Evolutionary conservation across 2,329 filamentous ascomycete species (phyloP).

Genomic region (Spiromastix sp.): DNA sequence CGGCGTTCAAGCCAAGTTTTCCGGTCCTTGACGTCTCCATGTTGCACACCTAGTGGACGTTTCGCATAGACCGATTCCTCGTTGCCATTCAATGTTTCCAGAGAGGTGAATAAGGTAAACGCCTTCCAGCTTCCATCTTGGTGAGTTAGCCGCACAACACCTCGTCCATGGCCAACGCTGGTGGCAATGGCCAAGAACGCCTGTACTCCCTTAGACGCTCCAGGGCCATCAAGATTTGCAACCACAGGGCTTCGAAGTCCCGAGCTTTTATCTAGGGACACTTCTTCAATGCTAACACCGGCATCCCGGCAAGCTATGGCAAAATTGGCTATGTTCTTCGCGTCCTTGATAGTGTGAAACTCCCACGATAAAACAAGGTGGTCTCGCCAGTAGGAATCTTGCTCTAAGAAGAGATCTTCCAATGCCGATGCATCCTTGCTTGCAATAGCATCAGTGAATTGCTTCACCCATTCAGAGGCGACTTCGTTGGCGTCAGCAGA

Average conservation of each 20-base stretch:
- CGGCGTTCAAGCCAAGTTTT: slow-evolving; percentile 30
- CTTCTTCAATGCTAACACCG: slow-evolving; percentile 16
- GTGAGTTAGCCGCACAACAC: slow-evolving; percentile 26
- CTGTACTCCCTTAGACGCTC: slow-evolving; percentile 25
- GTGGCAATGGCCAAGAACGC: slow-evolving; percentile 33
- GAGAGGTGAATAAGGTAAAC: slow-evolving; percentile 29
- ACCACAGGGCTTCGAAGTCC: slow-evolving; percentile 23
- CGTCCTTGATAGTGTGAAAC: slow-evolving; percentile 24
- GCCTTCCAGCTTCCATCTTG: slow-evolving; percentile 22
- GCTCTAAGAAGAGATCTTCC: slow-evolving; percentile 20
- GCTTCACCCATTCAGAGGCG: slow-evolving; percentile 1
- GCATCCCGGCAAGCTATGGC: slow-evolving; percentile 20
- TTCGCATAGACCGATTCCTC: slow-evolving; percentile 24
- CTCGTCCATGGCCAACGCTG: slow-evolving; percentile 24
- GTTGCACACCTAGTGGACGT: slow-evolving; percentile 25
- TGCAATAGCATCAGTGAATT: slow-evolving; percentile 7
- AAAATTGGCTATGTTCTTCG: slow-evolving; percentile 21
- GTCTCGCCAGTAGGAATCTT: slow-evolving; percentile 33
- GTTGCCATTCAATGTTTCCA: slow-evolving; percentile 25
- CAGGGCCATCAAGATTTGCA: slow-evolving; percentile 19
- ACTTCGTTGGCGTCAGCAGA: not conserved
- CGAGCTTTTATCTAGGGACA: slow-evolving; percentile 23
- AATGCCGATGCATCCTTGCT: slow-evolving; percentile 6
- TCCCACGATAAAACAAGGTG: slow-evolving; percentile 32
- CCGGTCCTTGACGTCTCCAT: slow-evolving; percentile 17